Conservation (phyloP, 495 filamentous ascomycete species). For the Hyphodiscus hymeniophilus region DNA sequence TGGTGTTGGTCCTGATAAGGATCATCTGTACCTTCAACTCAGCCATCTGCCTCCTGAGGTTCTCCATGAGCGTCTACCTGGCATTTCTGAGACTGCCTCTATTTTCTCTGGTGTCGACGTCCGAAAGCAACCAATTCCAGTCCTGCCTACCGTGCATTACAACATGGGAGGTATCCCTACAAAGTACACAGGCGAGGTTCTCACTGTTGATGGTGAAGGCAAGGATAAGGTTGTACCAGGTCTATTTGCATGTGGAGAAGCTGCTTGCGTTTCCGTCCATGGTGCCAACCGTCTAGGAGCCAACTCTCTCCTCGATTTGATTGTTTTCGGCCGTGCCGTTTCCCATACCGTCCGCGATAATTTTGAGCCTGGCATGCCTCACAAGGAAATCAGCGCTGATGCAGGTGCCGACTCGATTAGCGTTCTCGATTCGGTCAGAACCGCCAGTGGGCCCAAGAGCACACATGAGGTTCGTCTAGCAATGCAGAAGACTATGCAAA, state of each 20-base stretch:
- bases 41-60: constrained; percentile 86
- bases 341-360: constrained; percentile 93
- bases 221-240: constrained; percentile 91
- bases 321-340: constrained; percentile 95
- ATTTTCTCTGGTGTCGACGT: constrained; percentile 97
- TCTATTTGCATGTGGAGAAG: constrained; percentile 93
- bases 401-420: constrained; percentile 80
- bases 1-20: constrained; percentile 92
- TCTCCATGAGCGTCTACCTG: constrained; percentile 90
- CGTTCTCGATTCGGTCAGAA: constrained; percentile 79
- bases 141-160: constrained; percentile 96
- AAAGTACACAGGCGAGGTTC: constrained; percentile 90
- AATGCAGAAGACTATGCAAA: constrained; percentile 98
- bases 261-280: constrained; percentile 94
- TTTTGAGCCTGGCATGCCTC: constrained; percentile 68
- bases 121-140: constrained; percentile 91
- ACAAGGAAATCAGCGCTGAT: constrained; percentile 52
- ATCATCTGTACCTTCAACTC: constrained; percentile 95
- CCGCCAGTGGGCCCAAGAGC: constrained; percentile 71
- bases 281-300: constrained; percentile 95
- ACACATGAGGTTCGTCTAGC: constrained; percentile 78
- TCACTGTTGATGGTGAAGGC: constrained; percentile 73
- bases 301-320: constrained; percentile 94
- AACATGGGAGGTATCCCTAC: constrained; percentile 99
- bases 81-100: constrained; percentile 95